These are phyloP conservation scores for Pinus taeda DNA, from an alignment of 75 land plant species.

Conservation along the genomic window DNA sequence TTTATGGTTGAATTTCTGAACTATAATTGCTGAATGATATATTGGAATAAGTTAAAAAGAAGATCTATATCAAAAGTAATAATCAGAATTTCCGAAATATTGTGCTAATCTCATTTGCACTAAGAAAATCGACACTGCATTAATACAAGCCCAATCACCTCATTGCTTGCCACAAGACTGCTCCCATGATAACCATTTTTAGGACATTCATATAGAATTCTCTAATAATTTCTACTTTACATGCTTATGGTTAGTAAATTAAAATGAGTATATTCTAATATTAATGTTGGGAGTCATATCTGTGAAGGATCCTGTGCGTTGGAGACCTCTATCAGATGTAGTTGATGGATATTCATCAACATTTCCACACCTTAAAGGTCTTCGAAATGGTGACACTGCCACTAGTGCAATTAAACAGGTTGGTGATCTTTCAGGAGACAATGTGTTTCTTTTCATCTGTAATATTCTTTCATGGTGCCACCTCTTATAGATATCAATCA, in stretches of 20 bases:
- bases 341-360: slow-evolving; percentile 96
- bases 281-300: background rate
- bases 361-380: slow-evolving; percentile 95
- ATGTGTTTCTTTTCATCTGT: background rate
- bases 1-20: too few species aligned
- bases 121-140: too few species aligned
- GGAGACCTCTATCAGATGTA: slow-evolving; percentile 92
- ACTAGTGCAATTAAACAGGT: slow-evolving; percentile 99
- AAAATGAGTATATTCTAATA: background rate
- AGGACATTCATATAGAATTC: background rate
- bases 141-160: too few species aligned
- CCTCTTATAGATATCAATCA: background rate
- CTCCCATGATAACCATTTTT: background rate
- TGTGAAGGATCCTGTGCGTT: slow-evolving; percentile 93
- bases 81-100: too few species aligned
- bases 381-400: slow-evolving; percentile 98
- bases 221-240: background rate
- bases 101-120: too few species aligned
- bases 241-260: slow-evolving; percentile 7
- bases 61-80: too few species aligned
- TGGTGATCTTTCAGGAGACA: background rate
- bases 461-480: background rate
- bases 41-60: too few species aligned
- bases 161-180: too few species aligned
- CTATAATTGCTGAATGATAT: too few species aligned